Evolutionary conservation across 352 stramenopile species (phyloP).

Genomic region (Globisporangium irregulare): DNA sequence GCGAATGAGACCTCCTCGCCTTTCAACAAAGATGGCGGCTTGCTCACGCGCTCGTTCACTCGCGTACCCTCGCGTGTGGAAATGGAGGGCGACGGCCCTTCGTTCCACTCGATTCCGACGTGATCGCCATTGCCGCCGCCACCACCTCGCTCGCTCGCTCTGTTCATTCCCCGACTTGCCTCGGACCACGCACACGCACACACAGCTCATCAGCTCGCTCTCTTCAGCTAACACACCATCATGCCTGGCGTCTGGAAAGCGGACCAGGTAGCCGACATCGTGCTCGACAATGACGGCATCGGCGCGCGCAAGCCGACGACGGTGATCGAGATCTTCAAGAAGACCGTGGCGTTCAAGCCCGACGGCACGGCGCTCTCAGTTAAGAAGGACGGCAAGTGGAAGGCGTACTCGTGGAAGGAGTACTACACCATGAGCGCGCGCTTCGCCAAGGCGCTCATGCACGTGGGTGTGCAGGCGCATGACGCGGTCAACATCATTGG

Average conservation of each 20-base stretch:
- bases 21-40: neutral
- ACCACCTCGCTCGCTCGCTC: neutral
- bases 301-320: conserved; percentile 31
- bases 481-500: conserved; percentile 81
- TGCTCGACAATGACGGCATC: conserved; percentile 21
- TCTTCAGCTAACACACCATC: neutral
- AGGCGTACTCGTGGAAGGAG: conserved; percentile 58
- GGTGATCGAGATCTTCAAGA: conserved; percentile 36
- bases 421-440: conserved; percentile 67
- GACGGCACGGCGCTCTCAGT: conserved; percentile 37
- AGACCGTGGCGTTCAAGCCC: conserved; percentile 24
- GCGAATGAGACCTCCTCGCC: neutral
- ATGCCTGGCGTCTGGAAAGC: conserved; percentile 16
- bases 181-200: conserved; percentile 8
- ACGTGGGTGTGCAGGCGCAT: conserved; percentile 60
- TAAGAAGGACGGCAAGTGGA: conserved; percentile 40
- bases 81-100: neutral
- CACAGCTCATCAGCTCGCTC: neutral
- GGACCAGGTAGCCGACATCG: conserved; percentile 10
- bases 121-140: neutral
- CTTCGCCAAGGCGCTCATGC: conserved; percentile 77
- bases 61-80: neutral
- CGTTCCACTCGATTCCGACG: neutral
- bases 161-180: conserved; percentile 13
- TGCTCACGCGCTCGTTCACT: neutral